Conservation (phyloP, 768 basidiomycete species). For the Mycena rebaudengoi region DNA sequence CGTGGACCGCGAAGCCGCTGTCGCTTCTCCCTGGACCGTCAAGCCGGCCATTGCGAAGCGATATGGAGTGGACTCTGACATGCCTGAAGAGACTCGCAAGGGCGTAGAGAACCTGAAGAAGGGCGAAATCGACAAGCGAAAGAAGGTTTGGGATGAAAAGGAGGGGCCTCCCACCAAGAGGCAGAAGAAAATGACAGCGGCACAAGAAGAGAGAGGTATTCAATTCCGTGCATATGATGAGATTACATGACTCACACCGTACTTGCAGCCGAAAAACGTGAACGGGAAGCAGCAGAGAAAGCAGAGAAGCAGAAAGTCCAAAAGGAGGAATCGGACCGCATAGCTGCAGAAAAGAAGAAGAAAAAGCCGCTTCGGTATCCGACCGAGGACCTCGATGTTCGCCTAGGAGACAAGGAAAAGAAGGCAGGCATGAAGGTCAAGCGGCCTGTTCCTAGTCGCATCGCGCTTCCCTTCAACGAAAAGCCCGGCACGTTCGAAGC, state of each 20-base stretch:
- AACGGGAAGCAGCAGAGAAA: constrained; percentile 76
- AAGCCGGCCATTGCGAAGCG: constrained; percentile 84
- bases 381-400: constrained; percentile 90
- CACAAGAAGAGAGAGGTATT: constrained; percentile 79
- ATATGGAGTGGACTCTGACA: constrained; percentile 85
- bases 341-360: constrained; percentile 84
- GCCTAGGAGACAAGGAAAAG: constrained; percentile 82
- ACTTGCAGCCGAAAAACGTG: constrained; percentile 65
- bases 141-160: constrained; percentile 90
- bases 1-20: constrained; percentile 89
- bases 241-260: constrained; percentile 35
- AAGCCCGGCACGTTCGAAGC: constrained; percentile 75
- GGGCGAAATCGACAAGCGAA: constrained; percentile 91
- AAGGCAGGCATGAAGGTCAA: constrained; percentile 76
- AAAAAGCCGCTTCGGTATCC: constrained; percentile 93
- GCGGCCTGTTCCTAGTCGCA: constrained; percentile 71
- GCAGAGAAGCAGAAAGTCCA: constrained; percentile 68
- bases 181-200: constrained; percentile 79
- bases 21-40: constrained; percentile 96
- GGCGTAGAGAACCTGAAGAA: constrained; percentile 84
- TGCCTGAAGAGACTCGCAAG: constrained; percentile 86
- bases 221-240: constrained; percentile 6
- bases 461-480: constrained; percentile 74
- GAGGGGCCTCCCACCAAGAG: constrained; percentile 85
- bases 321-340: constrained; percentile 76